phyloP scores from a whole-genome alignment of 78 protist genomes.

The Dictyostelium intermedium region DNA sequence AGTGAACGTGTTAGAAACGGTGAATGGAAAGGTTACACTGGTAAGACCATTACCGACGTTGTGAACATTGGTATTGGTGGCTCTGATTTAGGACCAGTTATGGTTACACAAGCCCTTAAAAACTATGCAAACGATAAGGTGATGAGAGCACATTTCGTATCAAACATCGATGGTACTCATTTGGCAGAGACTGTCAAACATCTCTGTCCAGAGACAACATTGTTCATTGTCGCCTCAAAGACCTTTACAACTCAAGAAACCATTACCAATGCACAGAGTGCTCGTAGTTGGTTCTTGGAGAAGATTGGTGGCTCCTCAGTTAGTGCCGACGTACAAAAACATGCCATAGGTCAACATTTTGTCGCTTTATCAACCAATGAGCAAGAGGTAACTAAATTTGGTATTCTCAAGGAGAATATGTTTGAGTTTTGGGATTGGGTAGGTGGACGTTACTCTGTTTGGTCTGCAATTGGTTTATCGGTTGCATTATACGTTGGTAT shows the following conservation, averaged over 20 bases:
- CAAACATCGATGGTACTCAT: slow-evolving; percentile 98
- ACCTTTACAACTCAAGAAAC: slow-evolving; percentile 98
- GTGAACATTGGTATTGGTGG: slow-evolving; percentile 98
- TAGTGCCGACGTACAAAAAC: background rate
- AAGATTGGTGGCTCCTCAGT: background rate
- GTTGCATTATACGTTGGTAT: slow-evolving; percentile 90
- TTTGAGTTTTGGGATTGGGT: slow-evolving; percentile 99
- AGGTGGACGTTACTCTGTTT: slow-evolving; percentile 98
- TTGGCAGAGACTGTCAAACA: slow-evolving; percentile 85
- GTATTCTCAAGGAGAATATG: slow-evolving; percentile 95
- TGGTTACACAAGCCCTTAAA: slow-evolving; percentile 96
- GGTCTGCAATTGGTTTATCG: slow-evolving; percentile 96
- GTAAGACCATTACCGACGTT: slow-evolving; percentile 92
- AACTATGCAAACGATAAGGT: slow-evolving; percentile 79
- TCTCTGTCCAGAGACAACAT: slow-evolving; percentile 90
- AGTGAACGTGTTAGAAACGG: slow-evolving; percentile 88
- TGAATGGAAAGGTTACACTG: slow-evolving; percentile 92
- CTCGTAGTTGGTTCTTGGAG: slow-evolving; percentile 87
- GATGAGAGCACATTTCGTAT: slow-evolving; percentile 89
- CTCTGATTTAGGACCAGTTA: slow-evolving; percentile 96
- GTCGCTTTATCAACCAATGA: slow-evolving; percentile 98
- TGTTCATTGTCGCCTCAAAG: slow-evolving; percentile 95
- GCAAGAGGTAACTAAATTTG: slow-evolving; percentile 87
- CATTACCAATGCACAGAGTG: slow-evolving; percentile 94
- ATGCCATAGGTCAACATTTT: slow-evolving; percentile 94